These are phyloP conservation scores for Nakazawaea pomicola DNA, from an alignment of 805 yeast genomes.

Conservation along the genomic window DNA sequence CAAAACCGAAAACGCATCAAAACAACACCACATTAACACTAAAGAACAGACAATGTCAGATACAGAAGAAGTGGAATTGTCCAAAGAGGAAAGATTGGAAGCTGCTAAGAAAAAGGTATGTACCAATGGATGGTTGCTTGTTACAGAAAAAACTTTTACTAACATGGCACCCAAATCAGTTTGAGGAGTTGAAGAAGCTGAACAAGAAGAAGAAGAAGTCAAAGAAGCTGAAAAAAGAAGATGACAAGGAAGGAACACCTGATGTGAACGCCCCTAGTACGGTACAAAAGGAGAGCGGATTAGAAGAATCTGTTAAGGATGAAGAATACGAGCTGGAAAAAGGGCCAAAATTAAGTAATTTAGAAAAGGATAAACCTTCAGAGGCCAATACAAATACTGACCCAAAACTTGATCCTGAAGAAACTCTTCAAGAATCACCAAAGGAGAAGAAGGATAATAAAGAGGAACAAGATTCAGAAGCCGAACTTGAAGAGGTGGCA, in stretches of 20 bases:
- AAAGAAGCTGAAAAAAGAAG: conserved; percentile 19
- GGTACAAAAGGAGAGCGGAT: conserved; percentile 17
- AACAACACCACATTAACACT: background rate
- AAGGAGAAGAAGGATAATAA: conserved; percentile 24
- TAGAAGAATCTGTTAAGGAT: conserved; percentile 6
- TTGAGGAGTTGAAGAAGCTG: conserved; percentile 18
- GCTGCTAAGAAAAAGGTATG: conserved; percentile 28
- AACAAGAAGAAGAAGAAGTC: conserved; percentile 20
- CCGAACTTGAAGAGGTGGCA: conserved; percentile 20
- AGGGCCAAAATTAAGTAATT: no score
- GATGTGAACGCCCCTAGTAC: conserved; percentile 15
- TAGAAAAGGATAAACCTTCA: no score
- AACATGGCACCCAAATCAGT: conserved; percentile 9
- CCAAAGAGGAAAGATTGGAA: conserved; percentile 29
- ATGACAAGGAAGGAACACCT: conserved; percentile 15
- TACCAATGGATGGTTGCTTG: background rate
- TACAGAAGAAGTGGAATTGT: conserved; percentile 16
- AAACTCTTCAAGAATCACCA: conserved; percentile 17
- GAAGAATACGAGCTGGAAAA: conserved; percentile 11
- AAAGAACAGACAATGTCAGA: background rate
- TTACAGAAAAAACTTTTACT: background rate
- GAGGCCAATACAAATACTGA: no score
- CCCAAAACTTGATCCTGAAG: conserved; percentile 10
- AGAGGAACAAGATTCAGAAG: conserved; percentile 15
- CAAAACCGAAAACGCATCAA: background rate